Evolutionary conservation across 371 early-diverging fungal genomes (phyloP).

Genomic region (Blakeslea trispora): DNA sequence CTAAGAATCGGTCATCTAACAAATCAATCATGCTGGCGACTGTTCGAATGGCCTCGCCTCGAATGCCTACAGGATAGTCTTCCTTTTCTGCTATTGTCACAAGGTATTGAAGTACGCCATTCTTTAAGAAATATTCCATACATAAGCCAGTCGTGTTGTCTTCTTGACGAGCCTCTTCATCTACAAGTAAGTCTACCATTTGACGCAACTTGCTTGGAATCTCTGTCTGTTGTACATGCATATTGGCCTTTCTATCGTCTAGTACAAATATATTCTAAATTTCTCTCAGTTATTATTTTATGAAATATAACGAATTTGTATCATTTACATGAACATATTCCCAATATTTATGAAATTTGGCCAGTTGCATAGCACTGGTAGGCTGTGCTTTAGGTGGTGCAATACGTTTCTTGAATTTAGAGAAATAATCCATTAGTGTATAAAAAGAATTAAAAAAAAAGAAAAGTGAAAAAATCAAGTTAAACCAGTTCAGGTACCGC

Average conservation of each 20-base stretch:
- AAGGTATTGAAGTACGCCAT: conserved; percentile 76
- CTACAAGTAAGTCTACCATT: conserved; percentile 90
- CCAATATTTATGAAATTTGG: conserved; percentile 80
- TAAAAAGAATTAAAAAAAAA: not conserved
- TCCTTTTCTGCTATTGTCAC: conserved; percentile 75
- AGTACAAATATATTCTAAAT: conserved; percentile 59
- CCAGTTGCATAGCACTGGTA: conserved; percentile 66
- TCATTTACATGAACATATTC: conserved; percentile 63
- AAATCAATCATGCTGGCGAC: conserved; percentile 84
- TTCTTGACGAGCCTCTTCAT: conserved; percentile 82
- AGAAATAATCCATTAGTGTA: conserved; percentile 62
- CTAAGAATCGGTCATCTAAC: conserved; percentile 84
- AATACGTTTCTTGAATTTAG: conserved; percentile 67
- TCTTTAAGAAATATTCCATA: conserved; percentile 90
- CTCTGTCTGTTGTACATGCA: conserved; percentile 75
- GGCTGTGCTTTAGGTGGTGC: conserved; percentile 66
- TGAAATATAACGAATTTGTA: conserved; percentile 7
- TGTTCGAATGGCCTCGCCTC: conserved; percentile 81
- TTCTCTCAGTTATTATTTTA: not conserved
- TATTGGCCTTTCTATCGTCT: conserved; percentile 55
- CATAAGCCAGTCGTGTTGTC: conserved; percentile 81
- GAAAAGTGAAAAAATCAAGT: not conserved
- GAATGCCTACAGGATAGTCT: conserved; percentile 86
- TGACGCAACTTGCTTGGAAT: conserved; percentile 75
- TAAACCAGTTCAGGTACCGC: not conserved